A percentile compares a stretch with the other conserved stretches of the same genome.
Conservation (phyloP, 2,329 filamentous ascomycete species). For the Blastomyces gilchristii region DNA sequence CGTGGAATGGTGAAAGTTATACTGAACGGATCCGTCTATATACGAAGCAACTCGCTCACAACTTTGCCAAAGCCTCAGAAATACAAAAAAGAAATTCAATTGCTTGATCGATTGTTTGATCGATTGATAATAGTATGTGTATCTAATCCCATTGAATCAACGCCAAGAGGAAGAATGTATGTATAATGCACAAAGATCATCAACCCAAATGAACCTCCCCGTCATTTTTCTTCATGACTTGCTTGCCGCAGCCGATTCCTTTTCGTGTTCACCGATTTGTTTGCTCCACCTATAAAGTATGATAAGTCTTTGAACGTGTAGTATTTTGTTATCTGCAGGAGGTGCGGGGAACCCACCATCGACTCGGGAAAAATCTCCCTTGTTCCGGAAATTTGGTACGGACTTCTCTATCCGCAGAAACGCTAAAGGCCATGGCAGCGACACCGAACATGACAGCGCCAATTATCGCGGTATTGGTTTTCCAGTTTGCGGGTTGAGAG, state of each 20-base stretch:
- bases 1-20: conserved; percentile 39
- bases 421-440: conserved; percentile 55
- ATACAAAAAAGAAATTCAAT: conserved; percentile 17
- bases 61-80: conserved; percentile 30
- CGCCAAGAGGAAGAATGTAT: conserved; percentile 6
- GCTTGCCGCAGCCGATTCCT: conserved; percentile 35
- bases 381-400: conserved; percentile 66
- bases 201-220: conserved; percentile 1
- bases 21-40: conserved; percentile 37
- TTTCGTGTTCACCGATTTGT: conserved; percentile 60
- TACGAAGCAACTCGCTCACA: conserved; percentile 33
- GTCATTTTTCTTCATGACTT: conserved; percentile 23
- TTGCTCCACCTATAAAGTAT: conserved; percentile 52
- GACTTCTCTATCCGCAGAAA: conserved; percentile 63
- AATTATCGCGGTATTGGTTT: conserved; percentile 73
- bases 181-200: conserved; percentile 8
- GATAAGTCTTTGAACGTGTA: conserved; percentile 23
- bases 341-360: conserved; percentile 51
- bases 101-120: conserved; percentile 10
- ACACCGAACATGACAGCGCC: conserved; percentile 58
- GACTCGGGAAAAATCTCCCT: conserved; percentile 70
- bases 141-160: conserved; percentile 11
- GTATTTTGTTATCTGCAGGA: conserved; percentile 10
- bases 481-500: conserved; percentile 89
- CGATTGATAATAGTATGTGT: conserved; percentile 9